phyloP scores from a whole-genome alignment of 139 green algal genomes.

The Picochlorum costavermella region DNA sequence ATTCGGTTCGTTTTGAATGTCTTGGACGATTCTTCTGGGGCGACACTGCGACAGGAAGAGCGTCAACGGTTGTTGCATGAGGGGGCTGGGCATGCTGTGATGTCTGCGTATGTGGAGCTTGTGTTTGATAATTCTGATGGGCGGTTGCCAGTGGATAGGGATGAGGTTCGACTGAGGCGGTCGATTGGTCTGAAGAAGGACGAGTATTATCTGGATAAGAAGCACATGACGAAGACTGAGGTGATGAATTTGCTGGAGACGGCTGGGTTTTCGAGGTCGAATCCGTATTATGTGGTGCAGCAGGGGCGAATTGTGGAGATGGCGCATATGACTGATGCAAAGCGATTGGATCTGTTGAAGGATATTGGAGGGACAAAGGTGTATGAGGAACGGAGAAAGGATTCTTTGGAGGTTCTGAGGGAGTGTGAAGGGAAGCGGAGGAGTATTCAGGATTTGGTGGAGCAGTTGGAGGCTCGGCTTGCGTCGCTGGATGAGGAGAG shows the following conservation, averaged over 20 bases:
- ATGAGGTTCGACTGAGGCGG: constrained; percentile 78
- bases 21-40: constrained; percentile 31
- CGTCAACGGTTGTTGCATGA: constrained; percentile 85
- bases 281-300: constrained; percentile 99
- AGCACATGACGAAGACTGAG: constrained; percentile 88
- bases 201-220: constrained; percentile 91
- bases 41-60: constrained; percentile 54
- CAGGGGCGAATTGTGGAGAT: constrained; percentile 88
- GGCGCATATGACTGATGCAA: constrained; percentile 76
- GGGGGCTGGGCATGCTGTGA: constrained; percentile 77
- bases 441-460: constrained; percentile 75
- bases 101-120: constrained; percentile 91
- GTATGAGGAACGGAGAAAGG: constrained; percentile 82
- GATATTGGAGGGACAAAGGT: constrained; percentile 93
- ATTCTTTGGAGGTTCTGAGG: constrained; percentile 80
- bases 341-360: constrained; percentile 95
- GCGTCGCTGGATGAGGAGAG: constrained; percentile 65
- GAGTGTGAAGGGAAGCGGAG: constrained; percentile 65
- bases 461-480: constrained; percentile 61
- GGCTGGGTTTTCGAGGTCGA: constrained; percentile 89
- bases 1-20: constrained; percentile 97
- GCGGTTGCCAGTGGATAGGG: constrained; percentile 69
- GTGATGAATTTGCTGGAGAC: constrained; percentile 93
- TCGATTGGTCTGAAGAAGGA: constrained; percentile 92
- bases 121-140: constrained; percentile 96